A percentile compares a stretch with the other conserved stretches of the same genome.
Conservation (phyloP, 2,329 filamentous ascomycete species). For the Neofusicoccum parvum region DNA sequence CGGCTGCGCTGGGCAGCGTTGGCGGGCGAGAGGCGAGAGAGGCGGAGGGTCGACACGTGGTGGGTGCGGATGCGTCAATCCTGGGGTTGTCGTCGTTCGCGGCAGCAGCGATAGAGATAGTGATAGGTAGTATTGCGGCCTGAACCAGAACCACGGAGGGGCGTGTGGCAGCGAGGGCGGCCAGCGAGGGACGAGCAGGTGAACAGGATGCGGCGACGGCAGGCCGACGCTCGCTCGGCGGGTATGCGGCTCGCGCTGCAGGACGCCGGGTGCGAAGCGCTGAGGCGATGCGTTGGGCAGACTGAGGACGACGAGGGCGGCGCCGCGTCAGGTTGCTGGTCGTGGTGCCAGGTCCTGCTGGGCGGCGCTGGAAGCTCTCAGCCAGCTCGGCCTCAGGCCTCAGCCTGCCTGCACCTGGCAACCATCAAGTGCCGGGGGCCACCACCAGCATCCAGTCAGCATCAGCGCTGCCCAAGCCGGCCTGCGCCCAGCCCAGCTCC, state of each 20-base stretch:
- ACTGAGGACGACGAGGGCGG: background rate
- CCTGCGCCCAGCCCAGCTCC: background rate
- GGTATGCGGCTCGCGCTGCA: conserved; percentile 15
- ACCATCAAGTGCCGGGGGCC: too few relatives aligned
- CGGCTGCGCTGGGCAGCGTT: background rate
- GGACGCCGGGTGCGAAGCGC: conserved; percentile 15
- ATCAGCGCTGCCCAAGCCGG: background rate
- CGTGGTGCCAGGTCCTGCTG: background rate
- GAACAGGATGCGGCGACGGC: background rate
- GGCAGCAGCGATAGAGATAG: conserved; percentile 22
- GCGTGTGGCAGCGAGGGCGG: background rate
- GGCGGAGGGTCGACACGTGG: conserved; percentile 22
- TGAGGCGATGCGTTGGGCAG: conserved; percentile 16
- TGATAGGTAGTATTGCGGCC: conserved; percentile 20
- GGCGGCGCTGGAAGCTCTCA: background rate
- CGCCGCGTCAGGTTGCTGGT: background rate
- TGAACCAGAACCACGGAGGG: conserved; percentile 8
- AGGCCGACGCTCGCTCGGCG: conserved; percentile 2
- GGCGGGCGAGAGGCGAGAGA: background rate
- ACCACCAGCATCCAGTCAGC: too few relatives aligned
- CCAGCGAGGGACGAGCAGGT: background rate
- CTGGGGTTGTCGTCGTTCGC: conserved; percentile 18
- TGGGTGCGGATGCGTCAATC: conserved; percentile 23
- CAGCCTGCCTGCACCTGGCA: background rate
- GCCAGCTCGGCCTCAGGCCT: background rate